phyloP scores from a whole-genome alignment of 352 stramenopile species.

The Elongisporangium senticosum region DNA sequence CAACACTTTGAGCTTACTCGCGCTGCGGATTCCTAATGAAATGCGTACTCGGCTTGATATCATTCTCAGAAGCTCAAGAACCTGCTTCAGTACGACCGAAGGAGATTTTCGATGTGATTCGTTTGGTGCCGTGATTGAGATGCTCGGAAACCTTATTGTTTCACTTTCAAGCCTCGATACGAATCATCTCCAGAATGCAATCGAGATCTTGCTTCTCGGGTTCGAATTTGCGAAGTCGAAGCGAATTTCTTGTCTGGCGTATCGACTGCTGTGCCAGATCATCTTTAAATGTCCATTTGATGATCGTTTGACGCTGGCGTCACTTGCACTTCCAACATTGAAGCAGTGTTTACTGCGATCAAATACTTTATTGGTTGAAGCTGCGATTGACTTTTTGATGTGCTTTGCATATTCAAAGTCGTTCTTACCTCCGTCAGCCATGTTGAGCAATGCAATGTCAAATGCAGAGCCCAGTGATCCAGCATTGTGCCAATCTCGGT shows the following conservation, averaged over 20 bases:
- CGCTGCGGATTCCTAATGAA: constrained; percentile 36
- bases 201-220: constrained; percentile 49
- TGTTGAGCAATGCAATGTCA: neutral
- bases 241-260: constrained; percentile 55
- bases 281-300: constrained; percentile 35
- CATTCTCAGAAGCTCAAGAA: constrained; percentile 29
- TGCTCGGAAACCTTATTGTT: constrained; percentile 48
- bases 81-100: constrained; percentile 54
- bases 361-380: constrained; percentile 50
- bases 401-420: constrained; percentile 62
- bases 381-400: constrained; percentile 76
- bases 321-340: constrained; percentile 44
- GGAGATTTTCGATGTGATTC: constrained; percentile 63
- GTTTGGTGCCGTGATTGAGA: constrained; percentile 52
- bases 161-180: constrained; percentile 12
- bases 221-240: constrained; percentile 54
- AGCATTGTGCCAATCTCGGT: constrained; percentile 14
- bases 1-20: constrained; percentile 53
- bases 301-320: constrained; percentile 43
- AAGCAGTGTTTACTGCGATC: constrained; percentile 27
- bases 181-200: constrained; percentile 16
- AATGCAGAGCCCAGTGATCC: neutral
- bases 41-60: constrained; percentile 28
- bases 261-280: constrained; percentile 59
- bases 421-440: constrained; percentile 16